Evolutionary conservation across 208 protist species (phyloP), one percentile per base, ranked within the genome.

Genomic region (Trypanosoma scelopori): DNA sequence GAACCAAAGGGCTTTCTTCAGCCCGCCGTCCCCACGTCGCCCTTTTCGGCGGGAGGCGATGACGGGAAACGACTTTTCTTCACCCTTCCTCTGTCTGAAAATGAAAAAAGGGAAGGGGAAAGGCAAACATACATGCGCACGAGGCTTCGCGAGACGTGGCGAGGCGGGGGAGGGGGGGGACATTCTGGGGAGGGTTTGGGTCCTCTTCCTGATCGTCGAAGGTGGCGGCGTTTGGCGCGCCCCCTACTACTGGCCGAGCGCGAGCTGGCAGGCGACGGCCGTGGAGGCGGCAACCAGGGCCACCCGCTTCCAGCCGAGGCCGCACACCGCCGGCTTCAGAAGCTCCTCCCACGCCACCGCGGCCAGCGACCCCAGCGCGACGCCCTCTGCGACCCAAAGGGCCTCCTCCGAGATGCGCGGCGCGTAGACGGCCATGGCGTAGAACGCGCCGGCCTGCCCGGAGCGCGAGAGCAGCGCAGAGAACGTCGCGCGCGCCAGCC

Each of bases 321-420:
- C 41, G 3, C 43, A 0, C 12, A 5, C 12, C 25, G 63, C 52
- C 1, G 63, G 63, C 32, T 23, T 5, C 0, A 37, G 28, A 15
- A 69, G 43, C 43, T 69, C 63, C 41, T 28, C 5, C 63, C 52
- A 61, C 42, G 37, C 18, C 42, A 69, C 43, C 0, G 52, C 63
- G n/a, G 49, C n/a, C 35, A 69, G 47, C 0, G 63, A 59, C 5
- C 63, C 63, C 16, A 69, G 37, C 6, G 51, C 63, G 52, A 69
- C 50, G 16, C 63, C 63, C 28, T 69, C 63, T 22, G 25, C 42
- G 12, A 28, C 27, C 22, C 52, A 49, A 0, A 43, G 3, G 18
- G 23, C 63, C 42, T 42, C 52, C 13, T 42, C 42, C 11, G 63
- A 53, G 9, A 69, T 28, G 0, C 22, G 27, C 13, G 63, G 63